These are phyloP conservation scores for Arachnopeziza araneosa DNA, from an alignment of 2,329 filamentous ascomycete species.

Conservation along the genomic window DNA sequence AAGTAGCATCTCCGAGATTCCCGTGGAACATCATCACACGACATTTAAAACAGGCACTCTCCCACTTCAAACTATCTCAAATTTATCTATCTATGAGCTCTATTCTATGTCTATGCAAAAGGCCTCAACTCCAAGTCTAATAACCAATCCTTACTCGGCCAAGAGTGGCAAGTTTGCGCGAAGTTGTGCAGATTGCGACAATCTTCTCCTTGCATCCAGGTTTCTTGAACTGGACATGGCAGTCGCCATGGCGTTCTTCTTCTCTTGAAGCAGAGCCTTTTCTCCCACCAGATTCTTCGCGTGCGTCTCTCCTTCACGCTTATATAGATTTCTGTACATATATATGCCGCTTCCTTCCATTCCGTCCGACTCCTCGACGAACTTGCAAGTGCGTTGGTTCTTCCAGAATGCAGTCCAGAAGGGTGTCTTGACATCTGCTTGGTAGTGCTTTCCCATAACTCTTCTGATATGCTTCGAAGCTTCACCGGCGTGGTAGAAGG, in stretches of 20 bases:
- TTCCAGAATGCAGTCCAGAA: slow-evolving; percentile 33
- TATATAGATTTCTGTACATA: slow-evolving; percentile 30
- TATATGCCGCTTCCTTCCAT: slow-evolving; percentile 30
- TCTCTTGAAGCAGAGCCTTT: not conserved
- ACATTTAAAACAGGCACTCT: not conserved
- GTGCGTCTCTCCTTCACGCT: slow-evolving; percentile 21
- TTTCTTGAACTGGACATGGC: not conserved
- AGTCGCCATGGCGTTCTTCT: slow-evolving; percentile 1
- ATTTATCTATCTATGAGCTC: not conserved
- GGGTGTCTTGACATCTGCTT: slow-evolving; percentile 34
- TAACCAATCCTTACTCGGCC: slow-evolving; percentile 1
- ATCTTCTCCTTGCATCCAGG: not conserved
- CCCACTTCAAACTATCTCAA: not conserved
- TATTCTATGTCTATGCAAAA: not conserved
- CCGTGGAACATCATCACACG: not conserved
- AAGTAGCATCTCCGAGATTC: not conserved
- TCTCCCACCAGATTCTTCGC: slow-evolving; percentile 15
- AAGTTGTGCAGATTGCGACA: slow-evolving; percentile 2
- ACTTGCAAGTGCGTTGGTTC: slow-evolving; percentile 30
- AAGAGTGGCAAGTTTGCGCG: slow-evolving; percentile 1
- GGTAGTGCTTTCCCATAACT: slow-evolving; percentile 51
- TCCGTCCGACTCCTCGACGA: slow-evolving; percentile 31
- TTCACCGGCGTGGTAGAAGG: slow-evolving; percentile 55
- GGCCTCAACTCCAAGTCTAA: not conserved
- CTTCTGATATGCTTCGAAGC: slow-evolving; percentile 52